Conservation (phyloP, 495 filamentous ascomycete genomes). For the Penicillium alfredii region DNA sequence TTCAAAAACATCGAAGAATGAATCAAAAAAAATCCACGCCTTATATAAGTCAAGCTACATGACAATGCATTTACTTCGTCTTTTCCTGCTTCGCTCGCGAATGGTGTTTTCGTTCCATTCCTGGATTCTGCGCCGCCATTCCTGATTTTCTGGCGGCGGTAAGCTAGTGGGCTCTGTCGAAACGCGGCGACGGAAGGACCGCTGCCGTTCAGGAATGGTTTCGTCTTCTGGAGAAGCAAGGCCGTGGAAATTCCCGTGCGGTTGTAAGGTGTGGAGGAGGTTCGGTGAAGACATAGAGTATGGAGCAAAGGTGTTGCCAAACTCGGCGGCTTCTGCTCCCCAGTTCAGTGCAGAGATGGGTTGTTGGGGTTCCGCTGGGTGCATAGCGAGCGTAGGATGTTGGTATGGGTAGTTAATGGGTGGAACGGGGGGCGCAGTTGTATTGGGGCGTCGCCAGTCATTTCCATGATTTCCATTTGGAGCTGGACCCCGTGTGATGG, state of each 20-base stretch:
- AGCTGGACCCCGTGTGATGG: too few relatives aligned
- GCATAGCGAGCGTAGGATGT: slow-evolving; percentile 15
- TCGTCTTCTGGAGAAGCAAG: slow-evolving; percentile 18
- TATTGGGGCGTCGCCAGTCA: slow-evolving; percentile 3
- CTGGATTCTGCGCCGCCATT: slow-evolving; percentile 40
- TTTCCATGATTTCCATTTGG: too few relatives aligned
- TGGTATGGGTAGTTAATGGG: slow-evolving; percentile 5
- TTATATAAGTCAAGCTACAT: too few relatives aligned
- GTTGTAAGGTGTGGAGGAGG: slow-evolving; percentile 24
- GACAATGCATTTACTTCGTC: too few relatives aligned
- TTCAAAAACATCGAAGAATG: too few relatives aligned
- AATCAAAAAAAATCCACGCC: too few relatives aligned
- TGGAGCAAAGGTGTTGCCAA: slow-evolving; percentile 30
- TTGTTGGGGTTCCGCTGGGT: slow-evolving; percentile 13
- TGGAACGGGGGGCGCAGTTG: slow-evolving; percentile 7
- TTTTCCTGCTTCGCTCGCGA: too few relatives aligned
- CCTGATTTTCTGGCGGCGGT: slow-evolving; percentile 28
- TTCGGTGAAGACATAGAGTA: slow-evolving; percentile 40
- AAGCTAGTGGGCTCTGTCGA: slow-evolving; percentile 35
- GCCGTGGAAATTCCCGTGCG: slow-evolving; percentile 15
- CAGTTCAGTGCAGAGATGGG: slow-evolving; percentile 16
- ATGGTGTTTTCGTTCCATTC: slow-evolving; percentile 44
- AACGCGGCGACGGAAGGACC: slow-evolving; percentile 28
- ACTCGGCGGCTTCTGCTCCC: slow-evolving; percentile 3
- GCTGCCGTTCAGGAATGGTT: slow-evolving; percentile 15